Conservation (phyloP, 768 basidiomycete species). For the Rhodotorula kratochvilovae region DNA sequence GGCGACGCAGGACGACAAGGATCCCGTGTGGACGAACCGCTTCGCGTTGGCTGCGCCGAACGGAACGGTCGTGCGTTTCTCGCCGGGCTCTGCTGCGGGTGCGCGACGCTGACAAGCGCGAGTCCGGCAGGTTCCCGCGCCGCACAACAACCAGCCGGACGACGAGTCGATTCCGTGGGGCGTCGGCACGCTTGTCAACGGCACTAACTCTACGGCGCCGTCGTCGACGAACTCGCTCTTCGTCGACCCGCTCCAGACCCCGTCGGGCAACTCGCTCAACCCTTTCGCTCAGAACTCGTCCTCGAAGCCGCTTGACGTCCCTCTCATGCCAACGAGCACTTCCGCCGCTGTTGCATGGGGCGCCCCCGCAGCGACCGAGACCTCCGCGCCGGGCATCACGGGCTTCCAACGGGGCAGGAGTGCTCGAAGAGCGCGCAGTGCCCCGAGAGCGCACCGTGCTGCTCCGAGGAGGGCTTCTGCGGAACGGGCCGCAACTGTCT, state of each 20-base stretch:
- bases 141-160: constrained; percentile 19
- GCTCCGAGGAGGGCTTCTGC: constrained; percentile 29
- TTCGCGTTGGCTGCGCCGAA: constrained; percentile 32
- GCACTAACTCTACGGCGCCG: background rate
- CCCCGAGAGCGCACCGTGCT: constrained; percentile 22
- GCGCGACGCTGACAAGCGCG: too few species aligned
- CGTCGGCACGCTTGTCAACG: constrained; percentile 17
- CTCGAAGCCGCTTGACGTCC: background rate
- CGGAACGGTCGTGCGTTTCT: constrained; percentile 6
- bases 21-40: constrained; percentile 25
- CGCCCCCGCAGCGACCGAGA: background rate
- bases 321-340: background rate
- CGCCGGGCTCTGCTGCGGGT: too few species aligned
- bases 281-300: background rate
- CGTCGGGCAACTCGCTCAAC: background rate
- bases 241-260: background rate
- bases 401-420: background rate
- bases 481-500: constrained; percentile 30
- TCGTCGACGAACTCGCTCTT: background rate
- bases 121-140: constrained; percentile 8
- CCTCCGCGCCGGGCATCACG: background rate
- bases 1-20: background rate
- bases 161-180: constrained; percentile 35
- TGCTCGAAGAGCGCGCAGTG: constrained; percentile 1
- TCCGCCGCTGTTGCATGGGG: background rate